phyloP scores from a whole-genome alignment of 345 rosid species.

The Camelina sativa region DNA sequence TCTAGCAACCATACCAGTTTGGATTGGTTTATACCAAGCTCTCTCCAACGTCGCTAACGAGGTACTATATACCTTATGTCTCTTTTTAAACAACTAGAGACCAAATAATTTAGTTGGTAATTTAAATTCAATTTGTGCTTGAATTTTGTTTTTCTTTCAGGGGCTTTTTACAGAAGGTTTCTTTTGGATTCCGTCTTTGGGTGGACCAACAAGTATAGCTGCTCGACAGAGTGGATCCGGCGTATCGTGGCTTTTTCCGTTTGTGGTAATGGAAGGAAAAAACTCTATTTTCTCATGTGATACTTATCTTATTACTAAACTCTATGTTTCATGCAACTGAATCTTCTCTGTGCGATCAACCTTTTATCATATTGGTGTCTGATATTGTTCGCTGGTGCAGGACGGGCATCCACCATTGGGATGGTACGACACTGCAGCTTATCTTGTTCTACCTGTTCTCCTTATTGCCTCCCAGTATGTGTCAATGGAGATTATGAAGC shows the following conservation, averaged over 20 bases:
- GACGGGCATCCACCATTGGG: slow-evolving; percentile 99
- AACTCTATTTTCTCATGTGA: neutral
- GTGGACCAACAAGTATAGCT: slow-evolving; percentile 95
- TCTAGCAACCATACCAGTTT: slow-evolving; percentile 91
- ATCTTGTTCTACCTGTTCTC: slow-evolving; percentile 95
- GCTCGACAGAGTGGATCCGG: slow-evolving; percentile 98
- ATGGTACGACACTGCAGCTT: slow-evolving; percentile 90
- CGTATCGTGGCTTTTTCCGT: slow-evolving; percentile 94
- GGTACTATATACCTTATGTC: slow-evolving; percentile 49
- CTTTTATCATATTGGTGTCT: slow-evolving; percentile 14
- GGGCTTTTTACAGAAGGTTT: slow-evolving; percentile 94
- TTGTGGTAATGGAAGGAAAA: slow-evolving; percentile 68
- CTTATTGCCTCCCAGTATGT: slow-evolving; percentile 85
- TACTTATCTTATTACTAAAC: neutral
- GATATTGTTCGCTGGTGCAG: slow-evolving; percentile 50
- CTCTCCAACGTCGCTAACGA: slow-evolving; percentile 97
- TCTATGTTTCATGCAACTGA: neutral
- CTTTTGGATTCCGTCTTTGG: slow-evolving; percentile 98
- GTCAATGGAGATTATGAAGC: slow-evolving; percentile 99
- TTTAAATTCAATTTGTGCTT: slow-evolving; percentile 30
- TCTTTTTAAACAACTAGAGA: neutral
- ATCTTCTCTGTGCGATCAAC: slow-evolving; percentile 6
- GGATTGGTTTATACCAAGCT: slow-evolving; percentile 99
- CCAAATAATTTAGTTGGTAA: neutral
- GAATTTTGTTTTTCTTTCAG: slow-evolving; percentile 47